Percentiles rank a stretch among this genome's conserved stretches.
These are phyloP conservation scores for Yamadazyma membranifaciens DNA, from an alignment of 1,139 yeast genomes.

Conservation along the genomic window DNA sequence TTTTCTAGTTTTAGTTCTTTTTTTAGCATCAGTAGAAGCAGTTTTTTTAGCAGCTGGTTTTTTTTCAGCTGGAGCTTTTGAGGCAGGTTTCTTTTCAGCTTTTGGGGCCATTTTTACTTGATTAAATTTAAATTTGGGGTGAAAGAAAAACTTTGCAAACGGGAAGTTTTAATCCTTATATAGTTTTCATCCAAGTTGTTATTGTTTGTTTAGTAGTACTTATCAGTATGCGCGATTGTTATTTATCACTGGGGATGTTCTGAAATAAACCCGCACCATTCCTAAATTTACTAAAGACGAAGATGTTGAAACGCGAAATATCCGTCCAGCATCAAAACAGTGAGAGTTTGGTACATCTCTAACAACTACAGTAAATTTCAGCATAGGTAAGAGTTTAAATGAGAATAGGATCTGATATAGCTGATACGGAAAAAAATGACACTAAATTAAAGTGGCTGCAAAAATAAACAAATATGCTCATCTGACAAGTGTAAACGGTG, in stretches of 20 bases:
- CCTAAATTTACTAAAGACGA: neutral
- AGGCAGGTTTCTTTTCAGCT: constrained; percentile 98
- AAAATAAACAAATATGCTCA: neutral
- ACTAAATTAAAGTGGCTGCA: too few relatives aligned
- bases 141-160: constrained; percentile 2
- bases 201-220: neutral
- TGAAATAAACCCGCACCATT: neutral
- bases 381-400: too few relatives aligned
- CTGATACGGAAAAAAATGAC: too few relatives aligned
- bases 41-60: constrained; percentile 97
- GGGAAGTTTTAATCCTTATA: neutral
- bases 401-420: too few relatives aligned
- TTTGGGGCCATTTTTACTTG: constrained; percentile 78
- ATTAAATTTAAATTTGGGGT: constrained; percentile 17
- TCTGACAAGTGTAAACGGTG: neutral
- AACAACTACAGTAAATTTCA: too few relatives aligned
- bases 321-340: too few relatives aligned
- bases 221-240: neutral
- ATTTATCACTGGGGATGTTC: neutral
- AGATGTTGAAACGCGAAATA: too few relatives aligned
- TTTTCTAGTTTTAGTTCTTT: constrained; percentile 97
- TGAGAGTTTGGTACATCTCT: too few relatives aligned
- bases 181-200: neutral
- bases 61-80: constrained; percentile 98
- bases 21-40: constrained; percentile 79